Evolutionary conservation across 768 basidiomycete species (phyloP).

Genomic region (Pisolithus marmoratus): DNA sequence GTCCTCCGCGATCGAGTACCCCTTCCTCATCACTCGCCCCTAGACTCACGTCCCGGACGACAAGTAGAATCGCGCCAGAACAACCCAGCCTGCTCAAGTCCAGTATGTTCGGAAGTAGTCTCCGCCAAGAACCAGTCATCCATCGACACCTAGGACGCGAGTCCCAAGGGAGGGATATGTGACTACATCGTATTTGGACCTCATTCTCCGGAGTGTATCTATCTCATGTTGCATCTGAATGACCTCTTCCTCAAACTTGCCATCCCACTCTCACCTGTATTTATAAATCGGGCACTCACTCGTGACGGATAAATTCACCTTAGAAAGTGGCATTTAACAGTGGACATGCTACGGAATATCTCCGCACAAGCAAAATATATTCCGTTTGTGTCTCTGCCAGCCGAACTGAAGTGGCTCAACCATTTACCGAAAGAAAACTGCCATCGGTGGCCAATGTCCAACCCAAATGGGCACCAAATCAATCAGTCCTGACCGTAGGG

Average conservation of each 20-base stretch:
- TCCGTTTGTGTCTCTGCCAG: too few relatives aligned
- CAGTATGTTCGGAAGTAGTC: neutral
- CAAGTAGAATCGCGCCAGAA: constrained; percentile 20
- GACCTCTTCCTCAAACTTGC: neutral
- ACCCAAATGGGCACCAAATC: neutral
- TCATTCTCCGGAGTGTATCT: neutral
- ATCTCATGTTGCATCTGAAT: neutral
- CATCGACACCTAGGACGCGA: constrained; percentile 25
- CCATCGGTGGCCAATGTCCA: neutral
- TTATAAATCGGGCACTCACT: neutral
- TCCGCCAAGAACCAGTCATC: constrained; percentile 16
- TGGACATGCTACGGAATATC: neutral
- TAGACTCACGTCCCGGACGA: constrained; percentile 31
- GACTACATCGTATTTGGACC: constrained; percentile 1
- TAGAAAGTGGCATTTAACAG: neutral
- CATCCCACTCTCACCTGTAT: neutral
- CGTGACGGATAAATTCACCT: neutral
- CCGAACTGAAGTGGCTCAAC: neutral
- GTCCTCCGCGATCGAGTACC: constrained; percentile 16
- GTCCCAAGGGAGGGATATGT: constrained; percentile 19
- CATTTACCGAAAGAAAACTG: neutral
- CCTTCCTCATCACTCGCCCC: constrained; percentile 28
- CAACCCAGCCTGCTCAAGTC: neutral
- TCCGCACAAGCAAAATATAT: too few relatives aligned
- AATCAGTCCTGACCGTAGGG: constrained; percentile 26